Evolutionary conservation across 208 protist species (phyloP), one percentile per base, ranked within the genome.

Genomic region (Porcisia deanei): DNA sequence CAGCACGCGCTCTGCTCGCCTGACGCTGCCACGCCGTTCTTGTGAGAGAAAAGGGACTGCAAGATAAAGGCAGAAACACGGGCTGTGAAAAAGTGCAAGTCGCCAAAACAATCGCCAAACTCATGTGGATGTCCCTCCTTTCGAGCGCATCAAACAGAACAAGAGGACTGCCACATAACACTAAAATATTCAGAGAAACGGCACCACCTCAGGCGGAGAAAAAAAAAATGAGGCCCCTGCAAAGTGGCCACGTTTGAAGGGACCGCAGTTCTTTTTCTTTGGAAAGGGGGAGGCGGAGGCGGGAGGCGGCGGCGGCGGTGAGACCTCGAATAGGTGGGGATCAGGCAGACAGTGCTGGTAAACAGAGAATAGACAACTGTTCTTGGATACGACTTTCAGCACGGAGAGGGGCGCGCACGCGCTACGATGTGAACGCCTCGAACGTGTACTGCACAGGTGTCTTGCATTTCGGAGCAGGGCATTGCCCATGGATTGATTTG

Each of bases 401-500:
- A 47, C 22, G 22, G 47, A 66, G 22, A 66, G 53, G 39, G 1
- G 12, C 10, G 34, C 55, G 16, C 47, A 59, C 37, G 30, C 14
- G 47, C 53, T 86, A 94, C 16, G 88, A 89, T 3, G 90, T 90
- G 64, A 83, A 97, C 1, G 94, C 83, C 66, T 94, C 91, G 76
- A 97, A 94, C 1, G 79, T 93, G 59, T 89, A 78, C 75, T 83
- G 66, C 22, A 97, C 88, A 22, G 80, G 77, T 30, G 76, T 82
- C 22, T 54, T 72, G 75, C 94, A 97, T 12, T 80, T 83, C 18
- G 88, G 86, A 4, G 83, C 94, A 2, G 94, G 94, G 77, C 94
- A 97, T 57, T 67, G 74, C 3, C 81, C 84, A 63, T 63, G n/a
- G 57, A 94, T 90, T n/a, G 86, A 59, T 45, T 83, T 82, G 20